phyloP scores from a whole-genome alignment of 177 flowering plant genomes.

The Telopea speciosissima region DNA sequence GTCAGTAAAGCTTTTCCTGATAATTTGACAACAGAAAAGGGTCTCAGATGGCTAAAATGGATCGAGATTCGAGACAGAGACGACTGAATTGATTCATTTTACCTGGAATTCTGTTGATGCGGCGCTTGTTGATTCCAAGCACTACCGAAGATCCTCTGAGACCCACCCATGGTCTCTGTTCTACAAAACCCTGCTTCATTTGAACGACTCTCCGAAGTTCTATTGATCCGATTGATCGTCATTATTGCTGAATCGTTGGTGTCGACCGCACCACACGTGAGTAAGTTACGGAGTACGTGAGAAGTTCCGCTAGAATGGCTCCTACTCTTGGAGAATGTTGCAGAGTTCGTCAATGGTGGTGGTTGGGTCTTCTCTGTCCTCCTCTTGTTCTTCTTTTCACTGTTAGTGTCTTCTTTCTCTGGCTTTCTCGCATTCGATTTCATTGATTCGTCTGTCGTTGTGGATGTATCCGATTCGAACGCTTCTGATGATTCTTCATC shows the following conservation, averaged over 20 bases:
- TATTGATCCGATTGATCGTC: conserved; percentile 9
- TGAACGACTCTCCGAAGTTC: conserved; percentile 2
- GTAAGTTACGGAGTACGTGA: conserved; percentile 36
- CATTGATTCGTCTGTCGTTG: conserved; percentile 28
- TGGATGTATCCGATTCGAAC: conserved; percentile 30
- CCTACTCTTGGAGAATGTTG: conserved; percentile 19
- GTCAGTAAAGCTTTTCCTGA: conserved; percentile 40
- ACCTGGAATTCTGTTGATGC: conserved; percentile 3
- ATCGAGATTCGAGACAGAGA: background rate
- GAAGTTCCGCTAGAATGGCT: conserved; percentile 34
- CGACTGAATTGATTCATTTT: background rate
- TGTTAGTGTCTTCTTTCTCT: background rate
- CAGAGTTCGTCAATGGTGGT: background rate
- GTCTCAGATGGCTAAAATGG: background rate
- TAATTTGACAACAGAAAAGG: background rate
- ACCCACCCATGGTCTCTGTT: conserved; percentile 15
- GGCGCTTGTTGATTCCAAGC: conserved; percentile 13
- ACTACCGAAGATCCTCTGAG: conserved; percentile 8
- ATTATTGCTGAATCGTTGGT: conserved; percentile 44
- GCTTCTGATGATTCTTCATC: conserved; percentile 22
- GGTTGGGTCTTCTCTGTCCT: background rate
- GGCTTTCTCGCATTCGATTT: conserved; percentile 8
- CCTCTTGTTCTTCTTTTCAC: conserved; percentile 9
- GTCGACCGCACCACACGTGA: conserved; percentile 48
- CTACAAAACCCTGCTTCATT: conserved; percentile 12